Base-by-base conservation (phyloP, 306 rosid genomes). In the Lithocarpus polystachyus region DNA sequence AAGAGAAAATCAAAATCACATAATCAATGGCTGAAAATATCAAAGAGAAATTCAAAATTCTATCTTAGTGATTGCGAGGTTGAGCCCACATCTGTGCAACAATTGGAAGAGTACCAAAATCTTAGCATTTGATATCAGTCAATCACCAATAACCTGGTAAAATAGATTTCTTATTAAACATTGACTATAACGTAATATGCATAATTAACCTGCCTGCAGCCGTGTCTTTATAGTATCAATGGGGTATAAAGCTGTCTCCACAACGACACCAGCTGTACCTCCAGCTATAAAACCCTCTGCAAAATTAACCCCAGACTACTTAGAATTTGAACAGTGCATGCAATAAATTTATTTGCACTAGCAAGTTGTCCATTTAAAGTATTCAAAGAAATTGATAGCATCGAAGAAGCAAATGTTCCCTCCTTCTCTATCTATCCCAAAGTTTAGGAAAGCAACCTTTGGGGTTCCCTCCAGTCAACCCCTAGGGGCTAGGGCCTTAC, bases 141-240 rank as follows among this genome's bases (percentile, higher is more conserved):
- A 70, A 75, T 74, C 56, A 56, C 23, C 74, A 81, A 72, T 79
- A 52, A 73, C 56, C 56, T n/a, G 54, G 45, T 59, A 75, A 80
- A 71, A 55, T 71, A 40, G 55, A 75, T 77, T 69, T 68, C 62
- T 24, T 37, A 73, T 57, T 53, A 40, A 78, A 64, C 71, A 20
- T 31, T 20, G 23, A 31, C 19, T 55, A 53, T 24, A 60, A 56
- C 24, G 10, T 19, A 56, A 40, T 67, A 62, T 56, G 22, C 72
- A 75, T 24, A 60, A 71, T 57, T 75, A 86, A 79, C 91, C 77
- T 89, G 90, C 99, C 99, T 94, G 97, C 71, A 94, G 87, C 77
- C 99, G 92, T 68, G 99, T 94, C 88, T 92, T 94, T 87, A 92
- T 92, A 40, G 99, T 94, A 85, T 92, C 99, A 61, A 94, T 94